These are phyloP conservation scores for Kitagawia praeruptora DNA, from an alignment of 129 eudicot genomes.

Conservation along the genomic window DNA sequence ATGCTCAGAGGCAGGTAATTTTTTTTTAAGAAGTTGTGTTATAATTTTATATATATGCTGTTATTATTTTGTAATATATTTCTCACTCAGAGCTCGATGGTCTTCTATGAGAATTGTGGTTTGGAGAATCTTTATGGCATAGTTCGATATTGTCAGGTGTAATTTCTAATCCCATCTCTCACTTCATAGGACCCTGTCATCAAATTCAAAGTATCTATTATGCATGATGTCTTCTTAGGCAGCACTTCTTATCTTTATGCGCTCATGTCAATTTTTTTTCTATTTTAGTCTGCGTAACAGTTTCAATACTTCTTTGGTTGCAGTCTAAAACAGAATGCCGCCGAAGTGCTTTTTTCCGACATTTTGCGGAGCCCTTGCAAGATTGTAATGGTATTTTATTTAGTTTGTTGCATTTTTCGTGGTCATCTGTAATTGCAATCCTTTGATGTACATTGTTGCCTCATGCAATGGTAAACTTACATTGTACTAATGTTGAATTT, in stretches of 20 bases:
- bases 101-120: conserved; percentile 90
- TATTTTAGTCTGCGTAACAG: neutral
- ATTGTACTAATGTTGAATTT: neutral
- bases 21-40: conserved; percentile 10
- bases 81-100: conserved; percentile 86
- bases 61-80: conserved; percentile 11
- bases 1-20: conserved; percentile 93
- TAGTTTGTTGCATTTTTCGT: neutral
- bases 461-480: neutral
- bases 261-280: neutral
- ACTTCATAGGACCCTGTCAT: neutral
- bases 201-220: neutral
- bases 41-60: neutral
- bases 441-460: neutral
- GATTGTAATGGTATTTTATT: conserved; percentile 73
- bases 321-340: conserved; percentile 83
- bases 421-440: neutral
- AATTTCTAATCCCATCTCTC: neutral
- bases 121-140: conserved; percentile 87
- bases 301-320: conserved; percentile 4
- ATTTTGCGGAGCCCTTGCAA: conserved; percentile 88
- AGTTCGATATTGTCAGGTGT: conserved; percentile 91
- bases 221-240: neutral
- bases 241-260: neutral
- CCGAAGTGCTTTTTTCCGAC: conserved; percentile 76